Conservation (phyloP, 306 rosid genomes). For the Calophaca sinica region DNA sequence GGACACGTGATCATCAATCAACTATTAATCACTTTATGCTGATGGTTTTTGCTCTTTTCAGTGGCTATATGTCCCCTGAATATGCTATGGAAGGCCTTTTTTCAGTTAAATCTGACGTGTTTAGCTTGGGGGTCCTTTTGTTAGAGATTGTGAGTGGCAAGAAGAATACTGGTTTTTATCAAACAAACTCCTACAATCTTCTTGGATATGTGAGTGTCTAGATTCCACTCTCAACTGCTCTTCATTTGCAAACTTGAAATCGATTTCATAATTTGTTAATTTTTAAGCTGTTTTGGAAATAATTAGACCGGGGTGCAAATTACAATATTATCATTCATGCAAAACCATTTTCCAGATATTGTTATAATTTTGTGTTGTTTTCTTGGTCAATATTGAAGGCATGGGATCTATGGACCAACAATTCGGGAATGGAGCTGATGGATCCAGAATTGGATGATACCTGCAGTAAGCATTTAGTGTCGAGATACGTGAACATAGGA, state of each 20-base stretch:
- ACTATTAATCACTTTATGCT: background rate
- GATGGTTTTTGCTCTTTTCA: slow-evolving; percentile 14
- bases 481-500: slow-evolving; percentile 46
- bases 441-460: slow-evolving; percentile 30
- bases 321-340: too few species aligned
- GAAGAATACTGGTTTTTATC: slow-evolving; percentile 50
- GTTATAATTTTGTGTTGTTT: background rate
- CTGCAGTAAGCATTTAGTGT: background rate
- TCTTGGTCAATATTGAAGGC: slow-evolving; percentile 35
- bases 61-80: slow-evolving; percentile 24
- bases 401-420: slow-evolving; percentile 52
- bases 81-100: slow-evolving; percentile 48
- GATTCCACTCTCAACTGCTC: background rate
- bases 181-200: slow-evolving; percentile 45
- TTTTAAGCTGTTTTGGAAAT: background rate
- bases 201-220: slow-evolving; percentile 50
- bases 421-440: slow-evolving; percentile 35
- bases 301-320: background rate
- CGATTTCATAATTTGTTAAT: too few species aligned
- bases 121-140: slow-evolving; percentile 48
- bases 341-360: too few species aligned
- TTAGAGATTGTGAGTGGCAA: slow-evolving; percentile 33
- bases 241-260: background rate
- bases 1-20: background rate
- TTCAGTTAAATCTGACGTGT: slow-evolving; percentile 46